Evolutionary conservation across 257 asterid genomes (phyloP).

Genomic region (Linaria vulgaris): DNA sequence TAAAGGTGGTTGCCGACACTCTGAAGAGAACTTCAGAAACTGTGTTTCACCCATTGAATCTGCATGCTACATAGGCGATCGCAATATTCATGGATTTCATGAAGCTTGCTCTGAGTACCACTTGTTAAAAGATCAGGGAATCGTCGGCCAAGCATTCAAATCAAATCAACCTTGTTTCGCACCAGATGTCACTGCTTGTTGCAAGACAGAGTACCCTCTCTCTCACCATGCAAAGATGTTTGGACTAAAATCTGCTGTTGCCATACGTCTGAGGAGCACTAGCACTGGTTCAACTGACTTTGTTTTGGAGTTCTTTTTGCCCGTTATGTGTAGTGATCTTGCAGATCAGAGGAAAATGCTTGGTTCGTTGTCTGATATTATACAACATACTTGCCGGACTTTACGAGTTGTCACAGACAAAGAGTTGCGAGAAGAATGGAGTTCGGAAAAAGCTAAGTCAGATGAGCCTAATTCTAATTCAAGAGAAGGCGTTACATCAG

Average conservation of each 20-base stretch:
- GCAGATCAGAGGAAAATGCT: conserved; percentile 71
- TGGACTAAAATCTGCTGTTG: conserved; percentile 77
- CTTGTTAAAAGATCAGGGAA: conserved; percentile 79
- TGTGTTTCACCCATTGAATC: conserved; percentile 77
- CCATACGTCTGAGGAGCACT: conserved; percentile 73
- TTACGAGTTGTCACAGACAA: conserved; percentile 63
- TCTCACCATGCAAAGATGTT: conserved; percentile 91
- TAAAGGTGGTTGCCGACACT: conserved; percentile 65
- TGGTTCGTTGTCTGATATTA: conserved; percentile 59
- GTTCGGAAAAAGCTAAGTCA: conserved; percentile 23
- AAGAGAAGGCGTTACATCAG: conserved; percentile 34
- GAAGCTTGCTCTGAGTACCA: conserved; percentile 93
- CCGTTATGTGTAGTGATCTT: conserved; percentile 50
- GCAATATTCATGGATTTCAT: conserved; percentile 60
- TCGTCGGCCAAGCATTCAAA: conserved; percentile 70
- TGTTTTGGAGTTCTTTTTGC: conserved; percentile 86
- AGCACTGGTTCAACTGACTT: conserved; percentile 65
- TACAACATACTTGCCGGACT: conserved; percentile 61
- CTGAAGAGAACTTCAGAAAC: conserved; percentile 60
- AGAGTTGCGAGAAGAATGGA: conserved; percentile 67
- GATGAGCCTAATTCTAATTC: conserved; percentile 37
- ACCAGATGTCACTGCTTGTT: conserved; percentile 65
- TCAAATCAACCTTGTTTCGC: conserved; percentile 85
- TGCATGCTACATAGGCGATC: conserved; percentile 67
- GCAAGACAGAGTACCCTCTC: conserved; percentile 83